Base-by-base conservation (phyloP, 768 basidiomycete genomes). In the Tricholomella constricta region DNA sequence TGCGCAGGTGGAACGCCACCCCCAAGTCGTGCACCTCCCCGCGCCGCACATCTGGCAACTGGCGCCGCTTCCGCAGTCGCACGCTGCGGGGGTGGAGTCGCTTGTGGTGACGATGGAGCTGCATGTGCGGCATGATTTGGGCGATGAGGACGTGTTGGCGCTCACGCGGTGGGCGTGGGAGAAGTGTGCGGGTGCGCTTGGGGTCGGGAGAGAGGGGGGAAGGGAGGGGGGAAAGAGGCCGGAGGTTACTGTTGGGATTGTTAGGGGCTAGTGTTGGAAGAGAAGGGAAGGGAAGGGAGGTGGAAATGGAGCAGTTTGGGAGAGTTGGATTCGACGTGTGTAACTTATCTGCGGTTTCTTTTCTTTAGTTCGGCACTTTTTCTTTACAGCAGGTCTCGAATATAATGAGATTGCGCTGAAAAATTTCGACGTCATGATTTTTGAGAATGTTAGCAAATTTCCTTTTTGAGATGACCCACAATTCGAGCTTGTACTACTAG, bases 1-100 rank as follows among this genome's bases (percentile, higher is more conserved):
- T n/a, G n/a, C n/a, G 32, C 17, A 92, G 89, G 80, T 95, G 56
- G 91, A 94, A 64, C 78, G 86, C 2, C 92, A 96, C 57, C 89
- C 91, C 0, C 80, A 89, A 55, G 88, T 97, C 22, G 65, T 89
- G 0, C 89, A 92, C 63, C 79, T 96, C 10, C 86, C 89, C 1
- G 85, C 89, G 10, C 92, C 91, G 1, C 91, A 93, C 57, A 84
- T 95, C 49, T 95, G 91, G 91, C 91, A 94, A 62, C 81, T 95
- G 37, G 79, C 83, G 0, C 83, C 86, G 0, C 62, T 71, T 17
- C 61, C 69, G 37, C 41, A 43, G 8, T n/a, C 51, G n/a, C 10
- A 41, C 43, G n/a, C 48, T 48, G 45, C 27, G 43, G 31, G 47
- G 20, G 42, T 7, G 34, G 72, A 74, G 45, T 62, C 72, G 32